Percentiles rank a stretch among this genome's conserved stretches.
Evolutionary conservation across 257 asterid genomes (phyloP).

Genomic region (Plantago ovata): DNA sequence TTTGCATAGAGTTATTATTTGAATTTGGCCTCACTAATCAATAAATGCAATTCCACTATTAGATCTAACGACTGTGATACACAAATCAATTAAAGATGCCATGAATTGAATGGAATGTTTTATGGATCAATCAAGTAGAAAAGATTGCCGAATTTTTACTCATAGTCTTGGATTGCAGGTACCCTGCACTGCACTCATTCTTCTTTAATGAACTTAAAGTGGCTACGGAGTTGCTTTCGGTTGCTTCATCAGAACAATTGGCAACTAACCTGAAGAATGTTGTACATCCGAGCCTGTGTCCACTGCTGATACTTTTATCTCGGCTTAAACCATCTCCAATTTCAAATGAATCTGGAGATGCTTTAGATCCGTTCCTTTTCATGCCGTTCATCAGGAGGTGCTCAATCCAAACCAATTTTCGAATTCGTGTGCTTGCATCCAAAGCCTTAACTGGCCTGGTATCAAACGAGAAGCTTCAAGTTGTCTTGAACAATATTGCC

Average conservation of each 20-base stretch:
- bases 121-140: not conserved
- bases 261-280: slow-evolving; percentile 58
- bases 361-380: slow-evolving; percentile 73
- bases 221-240: slow-evolving; percentile 66
- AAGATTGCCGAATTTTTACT: slow-evolving; percentile 1
- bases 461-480: slow-evolving; percentile 72
- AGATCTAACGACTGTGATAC: too few species aligned
- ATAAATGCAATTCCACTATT: too few species aligned
- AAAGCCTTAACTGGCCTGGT: slow-evolving; percentile 77
- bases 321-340: slow-evolving; percentile 88
- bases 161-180: slow-evolving; percentile 42
- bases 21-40: too few species aligned
- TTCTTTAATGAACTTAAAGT: slow-evolving; percentile 66
- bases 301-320: slow-evolving; percentile 79
- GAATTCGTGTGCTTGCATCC: slow-evolving; percentile 88
- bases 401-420: slow-evolving; percentile 73
- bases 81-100: too few species aligned
- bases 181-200: slow-evolving; percentile 82
- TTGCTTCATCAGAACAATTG: slow-evolving; percentile 47
- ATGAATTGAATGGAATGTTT: not conserved
- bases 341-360: slow-evolving; percentile 71
- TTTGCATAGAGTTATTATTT: too few species aligned
- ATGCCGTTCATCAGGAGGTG: slow-evolving; percentile 88
- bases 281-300: slow-evolving; percentile 94
- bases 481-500: slow-evolving; percentile 60